Evolutionary conservation across 768 basidiomycete species (phyloP).

Genomic region (Pholiota molesta): DNA sequence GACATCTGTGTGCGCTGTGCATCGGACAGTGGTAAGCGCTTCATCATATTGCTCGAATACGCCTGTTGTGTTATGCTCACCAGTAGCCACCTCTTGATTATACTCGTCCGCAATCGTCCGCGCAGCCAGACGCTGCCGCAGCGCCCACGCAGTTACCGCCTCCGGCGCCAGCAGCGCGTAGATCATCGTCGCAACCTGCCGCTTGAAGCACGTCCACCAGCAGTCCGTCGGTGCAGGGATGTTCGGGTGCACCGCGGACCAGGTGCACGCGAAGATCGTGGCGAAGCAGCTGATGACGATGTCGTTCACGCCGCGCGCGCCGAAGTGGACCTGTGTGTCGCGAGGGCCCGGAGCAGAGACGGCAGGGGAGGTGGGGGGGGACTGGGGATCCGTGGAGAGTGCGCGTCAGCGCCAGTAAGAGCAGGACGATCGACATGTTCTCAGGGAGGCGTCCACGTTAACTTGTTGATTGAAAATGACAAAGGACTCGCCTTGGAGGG

Average conservation of each 20-base stretch:
- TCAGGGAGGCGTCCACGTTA: too few relatives aligned
- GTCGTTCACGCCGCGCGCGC: neutral
- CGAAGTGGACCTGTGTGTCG: neutral
- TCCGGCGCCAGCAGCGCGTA: constrained; percentile 1
- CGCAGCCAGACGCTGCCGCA: neutral
- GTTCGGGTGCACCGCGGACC: constrained; percentile 1
- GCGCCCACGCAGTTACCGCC: neutral
- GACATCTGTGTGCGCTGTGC: too few relatives aligned
- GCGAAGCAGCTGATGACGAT: neutral
- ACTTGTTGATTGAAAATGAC: too few relatives aligned
- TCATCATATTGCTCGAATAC: too few relatives aligned
- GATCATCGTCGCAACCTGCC: neutral
- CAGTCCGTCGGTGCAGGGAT: neutral
- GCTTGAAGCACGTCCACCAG: neutral
- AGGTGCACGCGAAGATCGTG: neutral
- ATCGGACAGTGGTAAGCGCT: too few relatives aligned
- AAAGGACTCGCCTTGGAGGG: too few relatives aligned
- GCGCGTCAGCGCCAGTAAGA: neutral
- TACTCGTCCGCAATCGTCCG: neutral
- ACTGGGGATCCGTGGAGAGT: neutral
- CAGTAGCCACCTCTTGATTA: neutral
- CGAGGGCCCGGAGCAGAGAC: neutral
- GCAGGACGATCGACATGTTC: neutral
- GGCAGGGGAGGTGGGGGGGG: too few relatives aligned
- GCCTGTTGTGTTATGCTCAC: neutral